phyloP scores from a whole-genome alignment of 2,329 filamentous ascomycete species.

The Neofusicoccum laricinum region DNA sequence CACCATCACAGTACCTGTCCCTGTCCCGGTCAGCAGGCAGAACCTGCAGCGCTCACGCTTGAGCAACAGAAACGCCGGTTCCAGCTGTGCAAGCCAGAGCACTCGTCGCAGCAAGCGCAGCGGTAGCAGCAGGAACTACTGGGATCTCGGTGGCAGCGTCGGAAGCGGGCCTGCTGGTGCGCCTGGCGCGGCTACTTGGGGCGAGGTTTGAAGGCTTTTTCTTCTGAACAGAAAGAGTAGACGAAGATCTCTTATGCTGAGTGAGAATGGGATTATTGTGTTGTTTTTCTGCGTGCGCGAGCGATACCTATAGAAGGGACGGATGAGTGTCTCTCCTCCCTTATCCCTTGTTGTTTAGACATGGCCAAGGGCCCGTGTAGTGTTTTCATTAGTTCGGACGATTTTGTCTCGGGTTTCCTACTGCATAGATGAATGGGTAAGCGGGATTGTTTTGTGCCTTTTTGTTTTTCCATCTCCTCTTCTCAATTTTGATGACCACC shows the following conservation, averaged over 20 bases:
- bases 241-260: background rate
- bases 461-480: background rate
- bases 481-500: background rate
- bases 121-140: conserved; percentile 79
- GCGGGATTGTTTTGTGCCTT: background rate
- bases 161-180: conserved; percentile 53
- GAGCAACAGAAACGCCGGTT: conserved; percentile 4
- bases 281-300: background rate
- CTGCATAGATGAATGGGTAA: background rate
- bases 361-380: background rate
- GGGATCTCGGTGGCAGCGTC: conserved; percentile 82
- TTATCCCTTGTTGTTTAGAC: background rate
- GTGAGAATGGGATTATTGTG: background rate
- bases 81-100: conserved; percentile 83
- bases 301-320: background rate
- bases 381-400: background rate
- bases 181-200: conserved; percentile 1
- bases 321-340: background rate
- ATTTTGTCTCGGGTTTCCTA: background rate
- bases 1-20: conserved; percentile 22
- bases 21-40: conserved; percentile 20
- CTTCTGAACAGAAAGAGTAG: background rate
- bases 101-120: conserved; percentile 69
- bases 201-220: background rate
- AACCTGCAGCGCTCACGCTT: conserved; percentile 9